Evolutionary conservation across 2,329 filamentous ascomycete genomes (phyloP), one percentile per base, ranked within the genome.

Genomic region (Colletotrichum viniferum): DNA sequence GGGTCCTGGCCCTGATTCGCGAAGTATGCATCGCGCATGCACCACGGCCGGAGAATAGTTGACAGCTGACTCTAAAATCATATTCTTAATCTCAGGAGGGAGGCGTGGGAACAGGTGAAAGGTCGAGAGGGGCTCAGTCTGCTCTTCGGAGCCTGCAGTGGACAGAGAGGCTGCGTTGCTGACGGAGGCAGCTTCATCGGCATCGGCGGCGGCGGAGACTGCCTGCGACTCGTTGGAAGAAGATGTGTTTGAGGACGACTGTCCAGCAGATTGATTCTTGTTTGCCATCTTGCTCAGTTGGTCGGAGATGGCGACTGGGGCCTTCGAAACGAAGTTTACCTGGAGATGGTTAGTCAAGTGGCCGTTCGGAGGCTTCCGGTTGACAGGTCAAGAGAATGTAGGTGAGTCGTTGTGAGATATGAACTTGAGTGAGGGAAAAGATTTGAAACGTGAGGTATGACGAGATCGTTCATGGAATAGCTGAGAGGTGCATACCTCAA

Each of bases 361-460:
- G 38, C 5, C 3, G 38, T n/a, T 43, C 1, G 4, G 2, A 43
- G 38, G 18, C 16, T 43, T 43, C 16, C 16, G 8, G 38, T 18
- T n/a, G 38, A 0, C 16, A 0, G 36, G 4, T 38, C 2, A 38
- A 38, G 14, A 38, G 36, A 38, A 3, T 38, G 36, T 2, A 2
- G 38, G 18, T 1, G 18, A 1, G 38, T 2, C 0, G 18, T 2
- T 3, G 3, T 43, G 38, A 1, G 43, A 21, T 48, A 21, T 48
- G 18, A 4, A 21, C 18, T n/a, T n/a, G 18, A 48, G 18, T 48
- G 18, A 48, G 12, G 2, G 0, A 4, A 21, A 48, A 2, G 43
- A 0, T 48, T 4, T 4, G 3, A 48, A 12, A n/a, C 1, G 18
- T n/a, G 2, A 21, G 43, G n/a, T 7, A 4, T 48, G n/a, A 48